These are phyloP conservation scores for Schizothecium vesticola DNA, from an alignment of 495 filamentous ascomycete genomes.

Conservation along the genomic window DNA sequence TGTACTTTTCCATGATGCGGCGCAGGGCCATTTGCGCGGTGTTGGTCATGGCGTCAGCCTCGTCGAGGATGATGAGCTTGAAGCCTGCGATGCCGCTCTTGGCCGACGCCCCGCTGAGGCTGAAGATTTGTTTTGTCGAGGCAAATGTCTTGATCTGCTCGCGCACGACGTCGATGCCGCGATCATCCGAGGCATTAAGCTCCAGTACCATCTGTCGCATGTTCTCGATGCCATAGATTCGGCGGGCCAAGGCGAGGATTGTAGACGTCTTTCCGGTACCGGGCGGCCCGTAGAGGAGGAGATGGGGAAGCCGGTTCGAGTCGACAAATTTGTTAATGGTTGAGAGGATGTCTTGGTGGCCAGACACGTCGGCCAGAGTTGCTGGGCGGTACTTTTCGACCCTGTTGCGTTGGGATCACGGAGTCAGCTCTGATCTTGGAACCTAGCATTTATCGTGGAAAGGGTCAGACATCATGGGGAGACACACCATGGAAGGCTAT, in stretches of 20 bases:
- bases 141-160: slow-evolving; percentile 99
- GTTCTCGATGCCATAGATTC: slow-evolving; percentile 88
- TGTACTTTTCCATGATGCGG: slow-evolving; percentile 99
- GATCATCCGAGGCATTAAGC: slow-evolving; percentile 92
- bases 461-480: neutral
- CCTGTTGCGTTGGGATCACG: slow-evolving; percentile 47
- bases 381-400: slow-evolving; percentile 97
- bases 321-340: slow-evolving; percentile 98
- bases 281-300: slow-evolving; percentile 95
- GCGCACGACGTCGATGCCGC: slow-evolving; percentile 96
- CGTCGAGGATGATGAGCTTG: slow-evolving; percentile 96
- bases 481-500: slow-evolving; percentile 85
- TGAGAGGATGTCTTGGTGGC: slow-evolving; percentile 94
- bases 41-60: slow-evolving; percentile 96
- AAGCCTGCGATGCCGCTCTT: slow-evolving; percentile 59
- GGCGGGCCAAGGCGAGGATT: slow-evolving; percentile 79
- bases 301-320: slow-evolving; percentile 86
- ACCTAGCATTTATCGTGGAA: neutral
- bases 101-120: slow-evolving; percentile 29
- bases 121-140: slow-evolving; percentile 61
- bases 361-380: slow-evolving; percentile 84
- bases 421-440: neutral
- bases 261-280: slow-evolving; percentile 98
- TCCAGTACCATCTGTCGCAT: slow-evolving; percentile 98
- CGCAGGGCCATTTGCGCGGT: slow-evolving; percentile 96